Conservation (phyloP, 768 basidiomycete genomes). For the Boletus rex-veris region DNA sequence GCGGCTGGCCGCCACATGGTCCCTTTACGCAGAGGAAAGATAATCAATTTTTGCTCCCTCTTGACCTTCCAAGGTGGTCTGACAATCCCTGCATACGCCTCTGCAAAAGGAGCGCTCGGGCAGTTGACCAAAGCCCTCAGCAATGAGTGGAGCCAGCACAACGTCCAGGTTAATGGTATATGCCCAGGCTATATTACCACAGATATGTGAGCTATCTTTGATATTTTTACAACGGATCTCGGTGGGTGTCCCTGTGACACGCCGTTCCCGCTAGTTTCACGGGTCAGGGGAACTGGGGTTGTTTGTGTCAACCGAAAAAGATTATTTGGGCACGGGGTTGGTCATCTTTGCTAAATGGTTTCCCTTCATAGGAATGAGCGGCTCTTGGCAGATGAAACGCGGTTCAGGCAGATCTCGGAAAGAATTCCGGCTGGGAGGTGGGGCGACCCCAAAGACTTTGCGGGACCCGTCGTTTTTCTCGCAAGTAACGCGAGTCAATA, state of each 20-base stretch:
- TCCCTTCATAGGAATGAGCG: conserved; percentile 54
- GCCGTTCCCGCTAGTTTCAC: neutral
- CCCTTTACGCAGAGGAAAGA: conserved; percentile 62
- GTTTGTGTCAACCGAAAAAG: neutral
- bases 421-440: conserved; percentile 67
- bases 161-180: conserved; percentile 86
- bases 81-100: conserved; percentile 85
- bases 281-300: conserved; percentile 7
- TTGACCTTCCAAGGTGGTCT: conserved; percentile 54
- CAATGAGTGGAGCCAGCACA: conserved; percentile 90
- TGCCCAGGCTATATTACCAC: conserved; percentile 87
- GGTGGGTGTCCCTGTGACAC: conserved; percentile 6
- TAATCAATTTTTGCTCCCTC: conserved; percentile 64
- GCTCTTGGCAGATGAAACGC: conserved; percentile 56
- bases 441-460: conserved; percentile 65
- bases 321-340: conserved; percentile 1
- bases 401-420: conserved; percentile 65
- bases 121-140: conserved; percentile 85
- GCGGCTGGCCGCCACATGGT: conserved; percentile 92
- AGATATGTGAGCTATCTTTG: conserved; percentile 61
- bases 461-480: conserved; percentile 63
- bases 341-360: conserved; percentile 11
- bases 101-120: conserved; percentile 85
- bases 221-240: conserved; percentile 5
- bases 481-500: conserved; percentile 63